Percentiles rank a stretch among this genome's conserved stretches.
These are phyloP conservation scores for Emergomyces africanus DNA, from an alignment of 2,329 filamentous ascomycete species.

Conservation along the genomic window DNA sequence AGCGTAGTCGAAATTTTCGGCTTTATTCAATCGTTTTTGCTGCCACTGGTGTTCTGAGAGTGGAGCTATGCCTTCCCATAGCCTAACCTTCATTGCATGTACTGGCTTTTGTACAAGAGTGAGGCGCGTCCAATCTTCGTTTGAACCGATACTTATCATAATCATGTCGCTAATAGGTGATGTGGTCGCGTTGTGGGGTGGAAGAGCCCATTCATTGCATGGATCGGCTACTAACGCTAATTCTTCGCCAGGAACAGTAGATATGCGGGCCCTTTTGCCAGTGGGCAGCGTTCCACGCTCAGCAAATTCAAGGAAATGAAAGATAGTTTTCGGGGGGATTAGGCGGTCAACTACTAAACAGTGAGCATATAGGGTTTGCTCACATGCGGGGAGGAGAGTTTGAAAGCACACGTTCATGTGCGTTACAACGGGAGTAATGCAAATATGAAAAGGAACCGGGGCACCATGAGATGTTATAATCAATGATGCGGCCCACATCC, in stretches of 20 bases:
- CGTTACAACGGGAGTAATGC: neutral
- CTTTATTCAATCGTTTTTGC: constrained; percentile 12
- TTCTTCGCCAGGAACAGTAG: constrained; percentile 7
- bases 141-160: constrained; percentile 9
- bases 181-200: neutral
- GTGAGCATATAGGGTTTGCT: neutral
- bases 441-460: no score
- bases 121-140: constrained; percentile 8
- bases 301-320: constrained; percentile 12
- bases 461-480: neutral
- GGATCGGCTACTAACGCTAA: neutral
- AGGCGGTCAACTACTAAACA: constrained; percentile 15
- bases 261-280: constrained; percentile 8
- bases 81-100: constrained; percentile 14
- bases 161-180: constrained; percentile 3
- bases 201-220: neutral
- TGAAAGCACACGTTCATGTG: neutral
- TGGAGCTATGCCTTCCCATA: constrained; percentile 17
- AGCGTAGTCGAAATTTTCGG: constrained; percentile 14
- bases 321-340: constrained; percentile 16
- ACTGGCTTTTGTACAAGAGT: constrained; percentile 15
- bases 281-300: constrained; percentile 9
- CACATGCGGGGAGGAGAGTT: no score
- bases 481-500: neutral
- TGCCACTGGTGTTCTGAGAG: constrained; percentile 16